phyloP scores from a whole-genome alignment of 257 asterid genomes.

The Ocimum tenuiflorum region DNA sequence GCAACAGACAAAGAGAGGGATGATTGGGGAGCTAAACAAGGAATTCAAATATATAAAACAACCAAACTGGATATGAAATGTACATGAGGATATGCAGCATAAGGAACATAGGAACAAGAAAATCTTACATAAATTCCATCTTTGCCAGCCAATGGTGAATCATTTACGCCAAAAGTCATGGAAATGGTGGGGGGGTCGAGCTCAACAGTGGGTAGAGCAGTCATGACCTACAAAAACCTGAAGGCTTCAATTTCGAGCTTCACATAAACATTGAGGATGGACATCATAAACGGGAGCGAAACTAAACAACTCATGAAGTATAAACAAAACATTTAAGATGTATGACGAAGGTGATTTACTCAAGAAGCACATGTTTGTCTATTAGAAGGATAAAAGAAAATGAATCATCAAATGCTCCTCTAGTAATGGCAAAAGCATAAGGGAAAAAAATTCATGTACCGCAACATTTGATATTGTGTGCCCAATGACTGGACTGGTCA shows the following conservation, averaged over 20 bases:
- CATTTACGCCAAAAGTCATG: conserved; percentile 97
- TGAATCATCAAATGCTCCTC: neutral
- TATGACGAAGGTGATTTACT: neutral
- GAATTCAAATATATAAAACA: neutral
- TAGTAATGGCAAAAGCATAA: conserved; percentile 10
- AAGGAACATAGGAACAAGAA: neutral
- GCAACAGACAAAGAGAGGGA: neutral
- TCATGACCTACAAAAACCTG: conserved; percentile 53
- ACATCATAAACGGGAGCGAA: neutral
- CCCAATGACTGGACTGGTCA: conserved; percentile 77
- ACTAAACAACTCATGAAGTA: neutral
- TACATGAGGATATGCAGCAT: neutral
- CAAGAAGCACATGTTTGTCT: conserved; percentile 2
- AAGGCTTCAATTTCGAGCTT: conserved; percentile 18
- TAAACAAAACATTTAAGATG: neutral
- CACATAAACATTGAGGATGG: conserved; percentile 9
- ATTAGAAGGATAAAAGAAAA: neutral
- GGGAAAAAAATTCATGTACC: conserved; percentile 47
- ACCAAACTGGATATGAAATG: neutral
- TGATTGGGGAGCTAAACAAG: neutral
- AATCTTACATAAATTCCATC: conserved; percentile 85
- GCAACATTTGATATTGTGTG: conserved; percentile 84
- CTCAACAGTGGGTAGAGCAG: conserved; percentile 82
- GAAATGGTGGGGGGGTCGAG: conserved; percentile 99
- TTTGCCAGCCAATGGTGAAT: conserved; percentile 96